Base-by-base conservation (phyloP, 768 basidiomycete species). In the Termitomyces sp. region DNA sequence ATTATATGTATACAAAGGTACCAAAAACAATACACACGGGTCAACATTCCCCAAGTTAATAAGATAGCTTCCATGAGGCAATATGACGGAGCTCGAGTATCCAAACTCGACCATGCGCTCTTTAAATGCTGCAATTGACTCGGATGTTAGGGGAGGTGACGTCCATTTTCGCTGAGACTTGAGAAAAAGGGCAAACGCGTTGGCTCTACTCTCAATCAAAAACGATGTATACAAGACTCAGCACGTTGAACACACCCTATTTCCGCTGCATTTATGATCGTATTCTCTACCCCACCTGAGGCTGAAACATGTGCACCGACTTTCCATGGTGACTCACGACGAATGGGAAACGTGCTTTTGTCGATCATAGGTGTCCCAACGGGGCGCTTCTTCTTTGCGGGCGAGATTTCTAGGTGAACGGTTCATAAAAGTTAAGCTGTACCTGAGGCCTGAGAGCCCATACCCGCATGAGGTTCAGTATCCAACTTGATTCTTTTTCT, bases 51-150 rank as follows among this genome's bases (percentile, higher is more conserved):
- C 93, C 1, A 94, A 80, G 68, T 95, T 95, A 53, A 94, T 82
- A 34, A 95, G 81, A 70, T 94, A 95, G 65, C 86, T 92, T 34
- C 91, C 92, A 65, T 95, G 94, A 1, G 92, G 92, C 2, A 96
- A 74, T 1, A 94, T 79, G 61, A 88, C 74, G n/a, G 76, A 73
- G 3, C 81, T 73, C 0, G 81, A 74, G 69, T 94, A 94, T 1
- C 83, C 83, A 61, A 86, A 82, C 37, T 80, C 78, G 57, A 74
- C 67, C 83, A 92, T 79, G 31, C 85, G 79, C 38, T 74, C 71
- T 68, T 85, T 88, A 74, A 93, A 94, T 37, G 76, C 64, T 2
- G 72, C 59, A 9, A 92, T 79, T 0, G 81, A 85, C 12, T 78
- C 72, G 0, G 79, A 71, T 11, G 78, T 79, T 1, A 92, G 77